Evolutionary conservation across 2,329 filamentous ascomycete species (phyloP).

Genomic region (Clarireedia hainanense): DNA sequence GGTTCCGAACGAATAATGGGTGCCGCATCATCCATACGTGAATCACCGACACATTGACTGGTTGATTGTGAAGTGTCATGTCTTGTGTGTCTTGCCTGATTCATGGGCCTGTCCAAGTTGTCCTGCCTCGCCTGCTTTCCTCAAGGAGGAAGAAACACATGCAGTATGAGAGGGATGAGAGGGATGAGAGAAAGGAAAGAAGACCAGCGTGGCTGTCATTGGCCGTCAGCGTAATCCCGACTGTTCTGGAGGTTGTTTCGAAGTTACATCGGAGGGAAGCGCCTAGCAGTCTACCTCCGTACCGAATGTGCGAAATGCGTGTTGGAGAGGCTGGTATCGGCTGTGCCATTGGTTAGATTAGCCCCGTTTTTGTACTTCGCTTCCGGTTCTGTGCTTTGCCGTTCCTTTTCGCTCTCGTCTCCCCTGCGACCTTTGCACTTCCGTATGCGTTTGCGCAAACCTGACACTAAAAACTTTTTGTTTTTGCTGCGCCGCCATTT

Average conservation of each 20-base stretch:
- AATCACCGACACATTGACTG: no score
- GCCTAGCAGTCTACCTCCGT: neutral
- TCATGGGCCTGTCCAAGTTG: neutral
- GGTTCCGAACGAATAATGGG: no score
- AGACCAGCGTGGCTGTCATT: no score
- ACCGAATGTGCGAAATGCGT: neutral
- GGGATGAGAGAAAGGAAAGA: no score
- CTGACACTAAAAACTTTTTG: neutral
- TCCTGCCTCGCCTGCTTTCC: neutral
- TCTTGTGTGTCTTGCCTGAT: no score
- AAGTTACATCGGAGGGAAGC: neutral
- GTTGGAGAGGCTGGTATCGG: neutral
- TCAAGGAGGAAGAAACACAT: conserved; percentile 1
- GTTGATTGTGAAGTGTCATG: no score
- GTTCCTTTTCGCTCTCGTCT: neutral
- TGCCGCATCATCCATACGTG: no score
- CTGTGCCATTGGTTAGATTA: neutral
- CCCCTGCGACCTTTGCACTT: neutral
- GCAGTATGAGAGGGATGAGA: no score
- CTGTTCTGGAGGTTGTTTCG: neutral
- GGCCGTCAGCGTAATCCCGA: no score
- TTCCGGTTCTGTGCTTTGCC: neutral
- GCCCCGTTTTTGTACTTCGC: neutral
- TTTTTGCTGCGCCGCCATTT: neutral
- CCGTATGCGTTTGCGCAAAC: neutral